Evolutionary conservation across 2,329 filamentous ascomycete genomes (phyloP).

Genomic region (Fusarium incarnatum): DNA sequence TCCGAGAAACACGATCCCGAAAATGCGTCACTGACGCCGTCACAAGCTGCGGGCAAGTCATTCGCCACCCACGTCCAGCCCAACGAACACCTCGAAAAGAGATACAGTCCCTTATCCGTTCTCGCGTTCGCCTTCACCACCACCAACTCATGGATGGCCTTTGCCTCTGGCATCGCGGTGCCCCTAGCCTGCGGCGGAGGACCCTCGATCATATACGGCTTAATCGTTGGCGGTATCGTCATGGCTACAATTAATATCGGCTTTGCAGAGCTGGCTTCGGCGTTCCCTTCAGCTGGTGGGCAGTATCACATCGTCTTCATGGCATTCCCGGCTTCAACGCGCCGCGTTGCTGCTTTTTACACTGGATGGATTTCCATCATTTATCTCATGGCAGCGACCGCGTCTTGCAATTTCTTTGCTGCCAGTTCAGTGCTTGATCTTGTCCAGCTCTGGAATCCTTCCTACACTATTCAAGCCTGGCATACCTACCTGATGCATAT

Average conservation of each 20-base stretch:
- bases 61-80: not conserved
- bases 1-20: conserved; percentile 26
- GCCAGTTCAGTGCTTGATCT: conserved; percentile 42
- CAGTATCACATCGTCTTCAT: conserved; percentile 47
- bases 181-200: conserved; percentile 44
- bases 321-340: conserved; percentile 39
- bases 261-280: conserved; percentile 45
- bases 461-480: conserved; percentile 40
- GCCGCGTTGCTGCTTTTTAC: conserved; percentile 42
- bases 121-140: conserved; percentile 46
- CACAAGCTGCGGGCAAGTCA: conserved; percentile 34
- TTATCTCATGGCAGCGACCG: conserved; percentile 44
- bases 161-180: conserved; percentile 42
- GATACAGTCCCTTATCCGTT: conserved; percentile 44
- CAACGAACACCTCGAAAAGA: conserved; percentile 36
- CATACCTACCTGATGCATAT: conserved; percentile 45
- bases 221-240: conserved; percentile 38
- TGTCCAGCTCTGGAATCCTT: conserved; percentile 34
- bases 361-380: conserved; percentile 44
- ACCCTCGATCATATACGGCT: conserved; percentile 43
- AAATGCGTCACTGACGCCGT: conserved; percentile 28
- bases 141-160: conserved; percentile 46
- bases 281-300: conserved; percentile 44
- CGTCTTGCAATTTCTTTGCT: conserved; percentile 46
- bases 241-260: conserved; percentile 44